These are phyloP conservation scores for Solanum okadae DNA, from an alignment of 257 asterid species.

Conservation along the genomic window DNA sequence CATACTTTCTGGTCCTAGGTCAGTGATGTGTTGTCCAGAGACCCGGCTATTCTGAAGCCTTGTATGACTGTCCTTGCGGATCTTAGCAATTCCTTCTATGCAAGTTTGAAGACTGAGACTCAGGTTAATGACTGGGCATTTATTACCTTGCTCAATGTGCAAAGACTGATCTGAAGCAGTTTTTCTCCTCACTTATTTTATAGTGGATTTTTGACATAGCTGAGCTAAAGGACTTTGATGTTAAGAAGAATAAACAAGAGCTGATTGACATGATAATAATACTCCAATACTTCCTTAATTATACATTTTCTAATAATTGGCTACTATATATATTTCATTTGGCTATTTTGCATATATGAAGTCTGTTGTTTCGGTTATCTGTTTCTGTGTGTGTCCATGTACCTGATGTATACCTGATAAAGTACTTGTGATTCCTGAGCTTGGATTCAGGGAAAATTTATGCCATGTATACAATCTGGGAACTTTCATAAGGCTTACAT, in stretches of 20 bases:
- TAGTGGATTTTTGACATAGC: not conserved
- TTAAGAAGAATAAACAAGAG: not conserved
- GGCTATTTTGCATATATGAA: not conserved
- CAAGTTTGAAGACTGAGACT: constrained; percentile 42
- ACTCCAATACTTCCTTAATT: not conserved
- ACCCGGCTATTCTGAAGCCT: constrained; percentile 49
- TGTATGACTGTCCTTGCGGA: constrained; percentile 59
- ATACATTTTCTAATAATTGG: not conserved
- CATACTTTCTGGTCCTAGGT: constrained; percentile 30
- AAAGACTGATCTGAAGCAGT: not conserved
- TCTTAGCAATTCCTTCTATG: constrained; percentile 52
- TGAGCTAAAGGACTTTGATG: not conserved
- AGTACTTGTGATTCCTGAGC: not conserved
- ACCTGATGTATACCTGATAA: not conserved
- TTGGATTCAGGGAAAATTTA: not conserved
- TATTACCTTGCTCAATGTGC: not conserved
- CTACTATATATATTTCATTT: not conserved
- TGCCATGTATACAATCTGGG: not conserved
- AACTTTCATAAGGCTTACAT: not conserved
- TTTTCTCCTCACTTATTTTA: not conserved
- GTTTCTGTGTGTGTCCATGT: not conserved
- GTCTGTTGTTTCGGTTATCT: not conserved
- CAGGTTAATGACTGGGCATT: constrained; percentile 43
- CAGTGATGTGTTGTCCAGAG: constrained; percentile 29
- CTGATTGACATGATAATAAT: not conserved